Percentiles rank a stretch among this genome's conserved stretches.
phyloP scores from a whole-genome alignment of 2,329 filamentous ascomycete species.

The Ophiostoma sp. region DNA sequence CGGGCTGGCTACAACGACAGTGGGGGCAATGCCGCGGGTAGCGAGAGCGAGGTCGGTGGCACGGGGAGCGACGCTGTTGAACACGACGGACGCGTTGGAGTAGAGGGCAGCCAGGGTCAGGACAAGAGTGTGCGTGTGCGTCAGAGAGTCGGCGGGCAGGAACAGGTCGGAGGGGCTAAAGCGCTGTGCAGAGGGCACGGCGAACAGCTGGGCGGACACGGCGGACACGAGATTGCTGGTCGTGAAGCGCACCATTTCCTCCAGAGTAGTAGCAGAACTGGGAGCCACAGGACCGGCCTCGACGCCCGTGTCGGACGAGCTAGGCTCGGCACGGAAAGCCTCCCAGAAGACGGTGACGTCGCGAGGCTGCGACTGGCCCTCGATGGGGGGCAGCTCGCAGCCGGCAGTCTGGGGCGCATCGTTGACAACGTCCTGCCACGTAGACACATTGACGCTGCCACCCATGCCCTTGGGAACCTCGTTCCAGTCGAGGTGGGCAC shows the following conservation, averaged over 20 bases:
- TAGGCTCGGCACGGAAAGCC: conserved; percentile 21
- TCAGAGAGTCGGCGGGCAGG: conserved; percentile 75
- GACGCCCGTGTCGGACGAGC: conserved; percentile 27
- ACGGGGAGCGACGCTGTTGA: conserved; percentile 79
- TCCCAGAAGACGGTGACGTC: conserved; percentile 65
- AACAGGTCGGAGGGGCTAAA: conserved; percentile 72
- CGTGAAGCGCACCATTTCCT: conserved; percentile 75
- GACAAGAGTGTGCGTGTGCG: conserved; percentile 71
- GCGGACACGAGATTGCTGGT: conserved; percentile 83
- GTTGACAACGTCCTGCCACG: conserved; percentile 85
- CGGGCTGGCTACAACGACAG: conserved; percentile 73
- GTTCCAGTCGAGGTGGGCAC: conserved; percentile 91
- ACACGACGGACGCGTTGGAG: conserved; percentile 75
- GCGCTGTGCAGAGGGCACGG: conserved; percentile 69
- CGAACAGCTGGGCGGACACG: conserved; percentile 69
- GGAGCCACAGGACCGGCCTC: not conserved
- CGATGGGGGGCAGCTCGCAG: conserved; percentile 59
- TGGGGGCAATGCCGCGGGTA: conserved; percentile 70
- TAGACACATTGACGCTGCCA: conserved; percentile 71
- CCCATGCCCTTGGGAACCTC: conserved; percentile 74
- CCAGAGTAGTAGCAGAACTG: conserved; percentile 43
- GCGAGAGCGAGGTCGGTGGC: conserved; percentile 67
- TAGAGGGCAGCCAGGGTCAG: conserved; percentile 78
- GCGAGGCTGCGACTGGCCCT: conserved; percentile 48
- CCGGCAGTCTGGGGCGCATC: conserved; percentile 57